Evolutionary conservation across 2,329 filamentous ascomycete species (phyloP).

Genomic region (Lasiodiplodia sp.): DNA sequence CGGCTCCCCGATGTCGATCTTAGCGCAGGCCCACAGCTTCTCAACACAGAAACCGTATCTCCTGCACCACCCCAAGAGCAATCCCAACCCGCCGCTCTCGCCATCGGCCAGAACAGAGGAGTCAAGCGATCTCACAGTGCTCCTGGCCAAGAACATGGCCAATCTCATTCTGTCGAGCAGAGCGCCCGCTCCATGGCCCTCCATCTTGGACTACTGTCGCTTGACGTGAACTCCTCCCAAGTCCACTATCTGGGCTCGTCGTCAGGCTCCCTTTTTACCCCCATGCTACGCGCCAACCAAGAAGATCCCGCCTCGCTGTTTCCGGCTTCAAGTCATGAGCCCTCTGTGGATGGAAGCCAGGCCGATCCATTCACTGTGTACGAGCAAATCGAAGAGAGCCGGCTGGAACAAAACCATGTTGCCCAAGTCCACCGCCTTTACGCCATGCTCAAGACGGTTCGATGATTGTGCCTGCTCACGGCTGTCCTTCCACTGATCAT

Average conservation of each 20-base stretch:
- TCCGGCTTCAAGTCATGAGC: not conserved
- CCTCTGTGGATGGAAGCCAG: not conserved
- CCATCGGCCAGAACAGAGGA: not conserved
- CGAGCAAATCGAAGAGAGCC: not conserved
- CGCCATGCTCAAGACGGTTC: conserved; percentile 27
- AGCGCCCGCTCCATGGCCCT: conserved; percentile 42
- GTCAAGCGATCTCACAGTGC: not conserved
- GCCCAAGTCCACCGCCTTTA: not conserved
- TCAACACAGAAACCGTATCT: conserved; percentile 30
- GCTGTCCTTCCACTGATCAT: not conserved
- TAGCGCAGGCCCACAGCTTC: conserved; percentile 37
- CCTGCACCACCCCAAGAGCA: not conserved
- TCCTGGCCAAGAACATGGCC: not conserved
- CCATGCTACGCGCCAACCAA: conserved; percentile 33
- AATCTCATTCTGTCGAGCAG: not conserved
- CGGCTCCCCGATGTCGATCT: conserved; percentile 43
- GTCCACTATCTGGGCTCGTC: conserved; percentile 50
- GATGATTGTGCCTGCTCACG: not conserved
- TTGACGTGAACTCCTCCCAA: conserved; percentile 49
- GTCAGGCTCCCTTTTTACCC: conserved; percentile 47
- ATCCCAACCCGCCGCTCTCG: not conserved
- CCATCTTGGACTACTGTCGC: conserved; percentile 47
- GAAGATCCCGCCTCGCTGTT: not conserved
- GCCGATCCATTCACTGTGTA: not conserved
- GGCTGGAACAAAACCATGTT: not conserved